Evolutionary conservation across 371 early-diverging fungal genomes (phyloP).

Genomic region (Fennellomyces sp.): DNA sequence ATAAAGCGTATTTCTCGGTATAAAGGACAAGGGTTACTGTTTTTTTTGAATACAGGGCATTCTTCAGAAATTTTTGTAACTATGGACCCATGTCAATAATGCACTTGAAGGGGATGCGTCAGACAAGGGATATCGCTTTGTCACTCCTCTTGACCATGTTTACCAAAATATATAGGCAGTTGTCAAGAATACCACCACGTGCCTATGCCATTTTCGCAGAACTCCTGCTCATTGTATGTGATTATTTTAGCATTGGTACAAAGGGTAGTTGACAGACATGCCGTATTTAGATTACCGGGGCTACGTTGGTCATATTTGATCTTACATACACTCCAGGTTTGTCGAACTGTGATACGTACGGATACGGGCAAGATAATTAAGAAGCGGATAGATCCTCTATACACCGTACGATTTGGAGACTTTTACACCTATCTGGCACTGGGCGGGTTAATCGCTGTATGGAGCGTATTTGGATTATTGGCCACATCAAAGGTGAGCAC

Average conservation of each 20-base stretch:
- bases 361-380: neutral
- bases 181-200: conserved; percentile 7
- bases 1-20: too few relatives aligned
- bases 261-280: neutral
- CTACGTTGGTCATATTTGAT: conserved; percentile 1
- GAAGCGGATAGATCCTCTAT: neutral
- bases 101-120: neutral
- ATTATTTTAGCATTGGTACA: neutral
- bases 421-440: conserved; percentile 18
- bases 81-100: neutral
- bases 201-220: conserved; percentile 9
- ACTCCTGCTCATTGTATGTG: conserved; percentile 3
- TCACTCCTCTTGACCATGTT: conserved; percentile 1
- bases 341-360: too few relatives aligned
- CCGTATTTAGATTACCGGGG: neutral
- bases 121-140: neutral
- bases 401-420: conserved; percentile 12
- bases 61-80: neutral
- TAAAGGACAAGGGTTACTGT: too few relatives aligned
- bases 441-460: conserved; percentile 11
- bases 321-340: conserved; percentile 7
- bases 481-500: conserved; percentile 3
- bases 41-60: neutral
- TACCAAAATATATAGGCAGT: neutral
- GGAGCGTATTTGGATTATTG: conserved; percentile 16